Evolutionary conservation across 345 rosid genomes (phyloP).

Genomic region (Eucalyptus victrix): DNA sequence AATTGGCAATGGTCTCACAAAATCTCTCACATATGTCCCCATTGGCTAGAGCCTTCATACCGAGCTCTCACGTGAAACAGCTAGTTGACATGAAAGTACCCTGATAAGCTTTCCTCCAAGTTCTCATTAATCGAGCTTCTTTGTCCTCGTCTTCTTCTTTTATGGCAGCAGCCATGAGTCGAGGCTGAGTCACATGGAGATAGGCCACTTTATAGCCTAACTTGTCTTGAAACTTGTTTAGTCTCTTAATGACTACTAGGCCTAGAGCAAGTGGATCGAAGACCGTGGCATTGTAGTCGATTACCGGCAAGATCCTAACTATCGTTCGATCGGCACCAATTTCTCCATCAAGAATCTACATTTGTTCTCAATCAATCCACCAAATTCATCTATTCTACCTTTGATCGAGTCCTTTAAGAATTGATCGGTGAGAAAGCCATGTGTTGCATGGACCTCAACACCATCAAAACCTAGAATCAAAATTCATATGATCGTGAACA

Average conservation of each 20-base stretch:
- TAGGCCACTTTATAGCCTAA: not conserved
- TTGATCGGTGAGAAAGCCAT: not conserved
- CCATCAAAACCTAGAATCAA: not conserved
- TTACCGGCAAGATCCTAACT: not conserved
- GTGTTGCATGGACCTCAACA: not conserved
- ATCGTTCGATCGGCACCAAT: not conserved
- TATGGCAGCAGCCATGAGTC: not conserved
- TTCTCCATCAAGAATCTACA: not conserved
- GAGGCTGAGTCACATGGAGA: not conserved
- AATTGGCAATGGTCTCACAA: too few species aligned
- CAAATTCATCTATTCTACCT: not conserved
- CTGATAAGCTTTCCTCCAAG: not conserved
- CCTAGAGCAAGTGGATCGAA: not conserved
- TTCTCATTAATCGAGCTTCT: not conserved
- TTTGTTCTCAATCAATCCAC: not conserved
- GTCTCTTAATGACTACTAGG: not conserved
- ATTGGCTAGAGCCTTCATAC: not conserved
- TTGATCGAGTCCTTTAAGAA: not conserved
- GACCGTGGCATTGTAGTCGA: not conserved
- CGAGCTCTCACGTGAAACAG: not conserved
- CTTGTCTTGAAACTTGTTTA: not conserved
- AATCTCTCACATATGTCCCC: constrained; percentile 28
- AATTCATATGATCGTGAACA: not conserved
- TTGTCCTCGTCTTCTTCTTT: not conserved
- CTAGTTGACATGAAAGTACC: not conserved